These are phyloP conservation scores for Mallotus japonicus DNA, from an alignment of 441 rosid genomes.

Conservation along the genomic window DNA sequence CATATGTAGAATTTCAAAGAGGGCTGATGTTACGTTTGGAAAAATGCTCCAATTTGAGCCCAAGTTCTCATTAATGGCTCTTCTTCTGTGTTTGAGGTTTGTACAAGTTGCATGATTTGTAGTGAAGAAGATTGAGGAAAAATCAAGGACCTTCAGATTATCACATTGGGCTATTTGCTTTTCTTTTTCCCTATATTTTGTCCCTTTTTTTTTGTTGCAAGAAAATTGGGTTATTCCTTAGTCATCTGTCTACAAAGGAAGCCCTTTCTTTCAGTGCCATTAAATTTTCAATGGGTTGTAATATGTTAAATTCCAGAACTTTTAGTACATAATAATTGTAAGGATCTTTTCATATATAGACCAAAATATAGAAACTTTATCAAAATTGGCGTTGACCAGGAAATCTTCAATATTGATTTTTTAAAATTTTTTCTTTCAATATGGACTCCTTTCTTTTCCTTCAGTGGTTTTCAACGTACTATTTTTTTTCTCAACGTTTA, in stretches of 20 bases:
- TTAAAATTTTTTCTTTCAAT: no score
- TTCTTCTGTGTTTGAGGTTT: background rate
- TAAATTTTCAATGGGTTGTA: slow-evolving; percentile 17
- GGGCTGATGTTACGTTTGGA: slow-evolving; percentile 44
- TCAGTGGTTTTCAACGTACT: no score
- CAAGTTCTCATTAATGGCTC: background rate
- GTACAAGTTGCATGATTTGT: background rate
- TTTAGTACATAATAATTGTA: background rate
- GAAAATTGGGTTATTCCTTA: background rate
- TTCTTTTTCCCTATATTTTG: background rate
- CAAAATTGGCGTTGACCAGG: no score
- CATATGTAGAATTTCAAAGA: slow-evolving; percentile 49
- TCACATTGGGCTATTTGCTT: background rate
- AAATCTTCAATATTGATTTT: no score
- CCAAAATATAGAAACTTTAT: no score
- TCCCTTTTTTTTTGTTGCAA: background rate
- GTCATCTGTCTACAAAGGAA: background rate
- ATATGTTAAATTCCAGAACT: background rate
- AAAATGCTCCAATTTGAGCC: slow-evolving; percentile 7
- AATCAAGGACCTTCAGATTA: background rate
- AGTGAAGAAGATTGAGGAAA: background rate
- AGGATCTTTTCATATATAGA: background rate
- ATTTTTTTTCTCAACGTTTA: no score
- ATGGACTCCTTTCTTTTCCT: no score
- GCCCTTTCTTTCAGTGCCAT: background rate